Evolutionary conservation across 1,284 basidiomycete species (phyloP).

Genomic region (Neonothopanus nambi): DNA sequence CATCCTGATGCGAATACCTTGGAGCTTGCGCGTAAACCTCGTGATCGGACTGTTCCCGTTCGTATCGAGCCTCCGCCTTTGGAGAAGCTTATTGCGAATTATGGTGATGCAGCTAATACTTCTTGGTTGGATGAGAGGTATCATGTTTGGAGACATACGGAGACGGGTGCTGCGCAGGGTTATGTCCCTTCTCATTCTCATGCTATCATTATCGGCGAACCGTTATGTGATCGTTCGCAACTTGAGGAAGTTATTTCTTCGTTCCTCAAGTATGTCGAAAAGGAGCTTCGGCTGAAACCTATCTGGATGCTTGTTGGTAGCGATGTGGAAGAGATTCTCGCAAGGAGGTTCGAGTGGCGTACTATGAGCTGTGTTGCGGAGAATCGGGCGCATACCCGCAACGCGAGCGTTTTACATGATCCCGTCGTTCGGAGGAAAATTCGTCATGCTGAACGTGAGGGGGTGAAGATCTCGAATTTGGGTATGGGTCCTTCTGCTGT

Average conservation of each 20-base stretch:
- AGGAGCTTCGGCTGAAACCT: slow-evolving; percentile 26
- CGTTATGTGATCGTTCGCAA: slow-evolving; percentile 39
- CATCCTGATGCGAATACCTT: slow-evolving; percentile 13
- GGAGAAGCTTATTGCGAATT: slow-evolving; percentile 41
- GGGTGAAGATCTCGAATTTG: slow-evolving; percentile 1
- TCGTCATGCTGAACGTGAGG: slow-evolving; percentile 10
- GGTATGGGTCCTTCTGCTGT: too few species aligned
- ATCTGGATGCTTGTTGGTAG: slow-evolving; percentile 52
- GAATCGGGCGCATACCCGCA: slow-evolving; percentile 41
- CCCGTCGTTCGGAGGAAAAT: slow-evolving; percentile 29
- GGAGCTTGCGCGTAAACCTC: neutral
- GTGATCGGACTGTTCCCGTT: neutral
- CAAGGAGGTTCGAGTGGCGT: slow-evolving; percentile 48
- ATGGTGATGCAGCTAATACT: slow-evolving; percentile 48
- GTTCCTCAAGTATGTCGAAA: neutral
- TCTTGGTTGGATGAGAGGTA: slow-evolving; percentile 46
- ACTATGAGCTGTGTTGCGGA: slow-evolving; percentile 52
- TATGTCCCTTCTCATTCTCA: slow-evolving; percentile 25
- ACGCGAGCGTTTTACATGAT: slow-evolving; percentile 44
- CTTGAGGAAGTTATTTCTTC: slow-evolving; percentile 14
- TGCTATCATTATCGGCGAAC: slow-evolving; percentile 32
- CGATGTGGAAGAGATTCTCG: slow-evolving; percentile 46
- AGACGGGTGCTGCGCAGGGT: slow-evolving; percentile 42
- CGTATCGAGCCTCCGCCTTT: slow-evolving; percentile 9
- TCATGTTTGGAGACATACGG: slow-evolving; percentile 40